A percentile compares a stretch with the other conserved stretches of the same genome.
phyloP scores from a whole-genome alignment of 2,329 filamentous ascomycete genomes.

The Colletotrichum sp. region DNA sequence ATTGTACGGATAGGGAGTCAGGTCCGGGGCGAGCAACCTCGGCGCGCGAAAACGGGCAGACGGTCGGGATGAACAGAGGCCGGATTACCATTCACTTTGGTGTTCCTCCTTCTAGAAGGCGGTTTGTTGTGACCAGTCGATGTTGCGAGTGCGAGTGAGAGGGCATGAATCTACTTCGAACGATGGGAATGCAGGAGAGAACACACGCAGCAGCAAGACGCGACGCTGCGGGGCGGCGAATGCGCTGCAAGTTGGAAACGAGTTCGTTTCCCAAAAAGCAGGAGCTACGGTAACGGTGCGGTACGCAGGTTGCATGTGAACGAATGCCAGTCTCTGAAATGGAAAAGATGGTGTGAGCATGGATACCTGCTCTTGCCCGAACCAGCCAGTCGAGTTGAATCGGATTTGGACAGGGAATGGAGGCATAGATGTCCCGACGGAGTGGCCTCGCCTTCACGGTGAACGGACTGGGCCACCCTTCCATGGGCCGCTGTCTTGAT shows the following conservation, averaged over 20 bases:
- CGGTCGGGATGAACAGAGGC: background rate
- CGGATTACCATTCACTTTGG: background rate
- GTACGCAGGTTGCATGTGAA: slow-evolving; percentile 14
- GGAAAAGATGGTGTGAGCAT: background rate
- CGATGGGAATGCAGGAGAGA: background rate
- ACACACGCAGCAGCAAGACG: background rate
- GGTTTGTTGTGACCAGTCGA: background rate
- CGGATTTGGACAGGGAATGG: slow-evolving; percentile 6
- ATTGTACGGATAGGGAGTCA: background rate
- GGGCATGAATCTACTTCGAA: background rate
- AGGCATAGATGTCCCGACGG: slow-evolving; percentile 14
- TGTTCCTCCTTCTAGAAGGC: background rate
- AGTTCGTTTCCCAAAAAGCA: slow-evolving; percentile 4
- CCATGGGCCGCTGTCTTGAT: background rate
- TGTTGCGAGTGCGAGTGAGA: background rate
- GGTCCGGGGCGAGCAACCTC: background rate
- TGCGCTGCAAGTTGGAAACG: slow-evolving; percentile 10
- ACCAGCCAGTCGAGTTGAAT: background rate
- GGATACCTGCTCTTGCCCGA: background rate
- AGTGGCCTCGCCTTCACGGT: background rate
- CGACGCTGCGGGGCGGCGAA: background rate
- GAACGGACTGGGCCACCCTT: background rate
- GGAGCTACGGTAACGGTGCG: slow-evolving; percentile 4
- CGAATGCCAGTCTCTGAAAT: background rate
- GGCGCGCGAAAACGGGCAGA: background rate